These are phyloP conservation scores for Fennellomyces sp. DNA, from an alignment of 371 early-diverging fungal genomes.

Conservation along the genomic window DNA sequence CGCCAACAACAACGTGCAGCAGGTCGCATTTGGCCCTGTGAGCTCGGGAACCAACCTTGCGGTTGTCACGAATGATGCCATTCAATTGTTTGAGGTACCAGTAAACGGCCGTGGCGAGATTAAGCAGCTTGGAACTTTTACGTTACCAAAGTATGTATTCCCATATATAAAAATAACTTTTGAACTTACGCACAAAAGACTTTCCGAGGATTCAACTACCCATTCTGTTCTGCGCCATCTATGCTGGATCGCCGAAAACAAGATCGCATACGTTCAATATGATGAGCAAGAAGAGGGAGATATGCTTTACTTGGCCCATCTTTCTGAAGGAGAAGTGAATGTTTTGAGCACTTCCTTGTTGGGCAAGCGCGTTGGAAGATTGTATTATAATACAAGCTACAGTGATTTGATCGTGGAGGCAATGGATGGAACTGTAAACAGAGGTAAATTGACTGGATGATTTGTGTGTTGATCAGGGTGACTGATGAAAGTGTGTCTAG, in stretches of 20 bases:
- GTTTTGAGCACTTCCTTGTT: slow-evolving; percentile 17
- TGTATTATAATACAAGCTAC: slow-evolving; percentile 28
- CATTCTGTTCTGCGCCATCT: slow-evolving; percentile 34
- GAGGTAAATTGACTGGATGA: too few relatives aligned
- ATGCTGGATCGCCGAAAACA: slow-evolving; percentile 32
- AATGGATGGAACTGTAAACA: slow-evolving; percentile 44
- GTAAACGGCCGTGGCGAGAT: slow-evolving; percentile 31
- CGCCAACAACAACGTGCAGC: slow-evolving; percentile 49
- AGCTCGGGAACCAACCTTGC: slow-evolving; percentile 71
- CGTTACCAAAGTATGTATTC: neutral
- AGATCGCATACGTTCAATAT: slow-evolving; percentile 34
- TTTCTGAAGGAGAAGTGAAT: slow-evolving; percentile 7
- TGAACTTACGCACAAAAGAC: neutral
- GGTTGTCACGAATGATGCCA: slow-evolving; percentile 58
- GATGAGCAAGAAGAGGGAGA: slow-evolving; percentile 25
- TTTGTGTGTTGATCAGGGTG: too few relatives aligned
- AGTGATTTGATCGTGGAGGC: slow-evolving; percentile 53
- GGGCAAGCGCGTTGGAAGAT: slow-evolving; percentile 20
- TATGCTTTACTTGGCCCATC: slow-evolving; percentile 25
- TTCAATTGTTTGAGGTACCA: slow-evolving; percentile 51
- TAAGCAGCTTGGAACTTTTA: slow-evolving; percentile 11
- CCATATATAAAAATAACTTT: neutral
- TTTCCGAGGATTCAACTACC: neutral
- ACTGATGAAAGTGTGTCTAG: neutral
- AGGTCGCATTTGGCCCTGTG: slow-evolving; percentile 68